Evolutionary conservation across 306 rosid genomes (phyloP).

Genomic region (Rosa multiflora): DNA sequence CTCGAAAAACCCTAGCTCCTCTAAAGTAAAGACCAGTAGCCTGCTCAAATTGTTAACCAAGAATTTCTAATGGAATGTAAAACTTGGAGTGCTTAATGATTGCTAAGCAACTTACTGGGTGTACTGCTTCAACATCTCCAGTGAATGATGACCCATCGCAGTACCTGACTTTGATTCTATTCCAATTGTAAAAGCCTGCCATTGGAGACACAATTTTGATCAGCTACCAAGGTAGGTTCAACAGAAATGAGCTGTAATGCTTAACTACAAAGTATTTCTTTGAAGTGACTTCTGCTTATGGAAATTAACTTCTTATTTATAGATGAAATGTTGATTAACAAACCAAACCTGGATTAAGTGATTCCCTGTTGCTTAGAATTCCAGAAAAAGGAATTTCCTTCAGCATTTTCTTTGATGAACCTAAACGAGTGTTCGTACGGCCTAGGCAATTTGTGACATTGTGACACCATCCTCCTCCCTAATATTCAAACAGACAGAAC

Average conservation of each 20-base stretch:
- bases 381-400: constrained; percentile 72
- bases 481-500: constrained; percentile 12
- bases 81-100: constrained; percentile 11
- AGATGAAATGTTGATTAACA: neutral
- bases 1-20: constrained; percentile 80
- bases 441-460: constrained; percentile 74
- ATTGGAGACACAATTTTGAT: constrained; percentile 11
- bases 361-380: constrained; percentile 44
- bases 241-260: neutral
- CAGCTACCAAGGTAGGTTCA: neutral
- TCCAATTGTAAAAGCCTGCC: constrained; percentile 89
- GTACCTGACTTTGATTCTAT: constrained; percentile 81
- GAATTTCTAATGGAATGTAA: neutral
- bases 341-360: constrained; percentile 77
- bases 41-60: constrained; percentile 37
- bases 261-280: neutral
- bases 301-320: neutral
- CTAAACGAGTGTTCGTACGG: constrained; percentile 73
- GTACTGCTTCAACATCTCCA: constrained; percentile 75
- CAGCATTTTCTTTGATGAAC: constrained; percentile 78
- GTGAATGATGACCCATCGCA: constrained; percentile 96
- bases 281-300: too few species aligned
- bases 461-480: constrained; percentile 99
- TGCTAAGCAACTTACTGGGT: constrained; percentile 65
- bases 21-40: constrained; percentile 77